These are phyloP conservation scores for Stephanodiscus triporus DNA, from an alignment of 108 stramenopile species.

Conservation along the genomic window DNA sequence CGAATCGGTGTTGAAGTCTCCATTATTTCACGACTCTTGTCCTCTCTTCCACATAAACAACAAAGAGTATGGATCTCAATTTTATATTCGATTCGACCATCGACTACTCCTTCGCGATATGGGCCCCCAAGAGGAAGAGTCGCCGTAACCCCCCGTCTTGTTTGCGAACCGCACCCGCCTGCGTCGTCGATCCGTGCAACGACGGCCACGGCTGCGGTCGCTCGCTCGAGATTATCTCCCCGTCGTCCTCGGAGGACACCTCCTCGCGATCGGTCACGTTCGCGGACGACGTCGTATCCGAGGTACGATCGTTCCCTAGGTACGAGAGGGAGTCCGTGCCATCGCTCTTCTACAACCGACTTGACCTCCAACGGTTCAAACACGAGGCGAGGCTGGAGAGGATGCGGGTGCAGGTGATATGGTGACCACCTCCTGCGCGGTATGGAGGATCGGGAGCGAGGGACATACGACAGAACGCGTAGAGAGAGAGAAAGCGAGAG, in stretches of 20 bases:
- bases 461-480: too few relatives aligned
- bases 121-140: neutral
- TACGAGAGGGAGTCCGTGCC: conserved; percentile 9
- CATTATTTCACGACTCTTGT: neutral
- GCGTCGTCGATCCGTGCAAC: neutral
- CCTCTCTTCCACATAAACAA: neutral
- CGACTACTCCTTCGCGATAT: conserved; percentile 31
- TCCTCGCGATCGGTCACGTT: conserved; percentile 24
- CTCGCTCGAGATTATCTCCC: too few relatives aligned
- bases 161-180: neutral
- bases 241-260: neutral
- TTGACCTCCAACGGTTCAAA: conserved; percentile 17
- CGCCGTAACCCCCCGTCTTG: neutral
- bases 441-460: too few relatives aligned
- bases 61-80: neutral
- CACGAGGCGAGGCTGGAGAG: conserved; percentile 23
- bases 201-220: neutral
- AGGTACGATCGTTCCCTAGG: conserved; percentile 11
- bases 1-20: too few relatives aligned
- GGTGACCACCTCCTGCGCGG: neutral
- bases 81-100: conserved; percentile 2
- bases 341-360: conserved; percentile 13
- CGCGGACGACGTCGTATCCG: conserved; percentile 7
- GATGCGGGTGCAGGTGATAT: conserved; percentile 11
- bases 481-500: too few relatives aligned